Evolutionary conservation across 768 basidiomycete species (phyloP).

Genomic region (Glaciozyma antarctica): DNA sequence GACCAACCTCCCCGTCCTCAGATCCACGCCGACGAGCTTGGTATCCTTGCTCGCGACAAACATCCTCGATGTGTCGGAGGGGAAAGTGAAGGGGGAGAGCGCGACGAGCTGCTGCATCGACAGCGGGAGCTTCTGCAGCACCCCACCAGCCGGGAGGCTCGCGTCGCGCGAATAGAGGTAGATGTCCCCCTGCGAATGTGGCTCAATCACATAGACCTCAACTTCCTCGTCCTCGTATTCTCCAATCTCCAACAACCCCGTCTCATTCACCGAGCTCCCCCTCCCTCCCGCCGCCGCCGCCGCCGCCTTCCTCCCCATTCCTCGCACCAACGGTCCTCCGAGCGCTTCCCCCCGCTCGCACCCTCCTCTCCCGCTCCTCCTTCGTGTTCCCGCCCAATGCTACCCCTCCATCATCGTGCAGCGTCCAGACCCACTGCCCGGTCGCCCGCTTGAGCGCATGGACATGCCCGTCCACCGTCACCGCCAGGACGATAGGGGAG

Average conservation of each 20-base stretch:
- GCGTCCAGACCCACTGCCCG: conserved; percentile 77
- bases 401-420: conserved; percentile 47
- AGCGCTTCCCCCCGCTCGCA: conserved; percentile 21
- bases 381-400: conserved; percentile 19
- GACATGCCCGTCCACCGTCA: conserved; percentile 87
- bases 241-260: conserved; percentile 44
- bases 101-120: conserved; percentile 89
- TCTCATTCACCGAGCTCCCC: conserved; percentile 42
- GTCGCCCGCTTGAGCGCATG: conserved; percentile 84
- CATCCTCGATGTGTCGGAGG: conserved; percentile 53
- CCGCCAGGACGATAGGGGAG: conserved; percentile 74
- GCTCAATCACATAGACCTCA: conserved; percentile 87
- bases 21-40: conserved; percentile 47
- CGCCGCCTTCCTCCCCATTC: conserved; percentile 36
- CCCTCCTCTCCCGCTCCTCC: conserved; percentile 31
- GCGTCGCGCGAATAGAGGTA: conserved; percentile 58
- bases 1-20: conserved; percentile 65
- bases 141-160: not conserved
- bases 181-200: conserved; percentile 75
- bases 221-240: conserved; percentile 35
- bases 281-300: conserved; percentile 35
- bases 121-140: conserved; percentile 74
- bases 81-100: conserved; percentile 72
- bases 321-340: conserved; percentile 27
- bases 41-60: conserved; percentile 91